Conservation (phyloP, 345 rosid genomes). For the Melaleuca alternifolia region DNA sequence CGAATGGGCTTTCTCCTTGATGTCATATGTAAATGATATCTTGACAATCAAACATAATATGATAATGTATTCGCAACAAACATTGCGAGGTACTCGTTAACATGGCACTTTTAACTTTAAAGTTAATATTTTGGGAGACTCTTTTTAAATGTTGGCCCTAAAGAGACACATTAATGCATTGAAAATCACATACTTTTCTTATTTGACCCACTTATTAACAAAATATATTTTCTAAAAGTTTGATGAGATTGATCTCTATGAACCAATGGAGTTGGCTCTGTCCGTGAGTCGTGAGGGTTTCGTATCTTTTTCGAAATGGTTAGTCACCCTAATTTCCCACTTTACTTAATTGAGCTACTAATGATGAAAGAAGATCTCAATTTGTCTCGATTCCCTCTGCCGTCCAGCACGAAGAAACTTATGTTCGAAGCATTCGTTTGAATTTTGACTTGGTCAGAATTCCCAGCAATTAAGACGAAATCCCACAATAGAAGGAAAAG, state of each 20-base stretch:
- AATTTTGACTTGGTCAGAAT: neutral
- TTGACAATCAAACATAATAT: neutral
- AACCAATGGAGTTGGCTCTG: neutral
- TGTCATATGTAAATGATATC: neutral
- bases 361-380: neutral
- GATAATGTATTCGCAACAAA: neutral
- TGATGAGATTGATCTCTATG: neutral
- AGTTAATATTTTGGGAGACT: neutral
- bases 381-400: neutral
- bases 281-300: neutral
- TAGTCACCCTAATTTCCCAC: neutral
- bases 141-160: neutral
- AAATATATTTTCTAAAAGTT: neutral
- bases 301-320: neutral
- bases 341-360: neutral
- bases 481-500: neutral
- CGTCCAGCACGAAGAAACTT: neutral
- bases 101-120: neutral
- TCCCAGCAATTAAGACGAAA: neutral
- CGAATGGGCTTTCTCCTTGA: neutral
- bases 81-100: neutral
- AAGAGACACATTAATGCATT: neutral
- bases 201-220: neutral
- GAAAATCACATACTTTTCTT: neutral
- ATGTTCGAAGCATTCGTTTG: neutral